A percentile compares a stretch with the other conserved stretches of the same genome.
phyloP scores from a whole-genome alignment of 2,329 filamentous ascomycete genomes.

The Ustilaginoidea virens region DNA sequence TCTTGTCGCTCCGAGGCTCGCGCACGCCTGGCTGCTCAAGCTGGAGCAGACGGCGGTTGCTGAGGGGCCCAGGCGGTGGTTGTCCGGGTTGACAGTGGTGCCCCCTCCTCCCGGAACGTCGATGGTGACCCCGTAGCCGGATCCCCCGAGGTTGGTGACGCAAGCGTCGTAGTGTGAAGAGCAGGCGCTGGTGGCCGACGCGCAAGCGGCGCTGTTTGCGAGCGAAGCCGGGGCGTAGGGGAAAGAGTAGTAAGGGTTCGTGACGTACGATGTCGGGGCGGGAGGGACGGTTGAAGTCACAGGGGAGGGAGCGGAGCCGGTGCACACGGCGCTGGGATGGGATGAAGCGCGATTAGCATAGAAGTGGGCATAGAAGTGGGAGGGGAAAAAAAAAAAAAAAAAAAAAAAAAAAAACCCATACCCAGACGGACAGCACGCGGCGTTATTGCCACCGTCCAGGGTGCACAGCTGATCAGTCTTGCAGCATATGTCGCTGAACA shows the following conservation, averaged over 20 bases:
- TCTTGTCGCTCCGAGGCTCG: slow-evolving; percentile 23
- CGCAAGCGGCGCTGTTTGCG: slow-evolving; percentile 33
- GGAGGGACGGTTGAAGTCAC: slow-evolving; percentile 21
- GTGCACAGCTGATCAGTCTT: slow-evolving; percentile 33
- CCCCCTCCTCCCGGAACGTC: slow-evolving; percentile 36
- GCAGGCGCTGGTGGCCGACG: slow-evolving; percentile 34
- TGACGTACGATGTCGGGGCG: slow-evolving; percentile 32
- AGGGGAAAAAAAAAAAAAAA: no score
- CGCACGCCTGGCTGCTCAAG: slow-evolving; percentile 36
- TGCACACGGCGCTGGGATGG: slow-evolving; percentile 37
- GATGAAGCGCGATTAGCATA: no score
- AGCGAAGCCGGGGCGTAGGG: slow-evolving; percentile 40
- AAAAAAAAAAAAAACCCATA: no score
- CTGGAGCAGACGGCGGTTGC: slow-evolving; percentile 41
- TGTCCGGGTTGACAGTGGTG: slow-evolving; percentile 31
- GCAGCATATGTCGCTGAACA: slow-evolving; percentile 35
- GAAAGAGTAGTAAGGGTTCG: slow-evolving; percentile 44
- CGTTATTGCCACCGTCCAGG: slow-evolving; percentile 29
- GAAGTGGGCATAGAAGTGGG: no score
- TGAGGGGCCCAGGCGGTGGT: slow-evolving; percentile 23
- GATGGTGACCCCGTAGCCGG: slow-evolving; percentile 37
- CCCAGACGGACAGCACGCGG: slow-evolving; percentile 39
- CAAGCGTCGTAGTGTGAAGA: slow-evolving; percentile 38
- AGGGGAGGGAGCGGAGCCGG: slow-evolving; percentile 33
- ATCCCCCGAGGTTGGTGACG: slow-evolving; percentile 29